Base-by-base conservation (phyloP, 306 rosid genomes). In the Gastrolobium bilobum region DNA sequence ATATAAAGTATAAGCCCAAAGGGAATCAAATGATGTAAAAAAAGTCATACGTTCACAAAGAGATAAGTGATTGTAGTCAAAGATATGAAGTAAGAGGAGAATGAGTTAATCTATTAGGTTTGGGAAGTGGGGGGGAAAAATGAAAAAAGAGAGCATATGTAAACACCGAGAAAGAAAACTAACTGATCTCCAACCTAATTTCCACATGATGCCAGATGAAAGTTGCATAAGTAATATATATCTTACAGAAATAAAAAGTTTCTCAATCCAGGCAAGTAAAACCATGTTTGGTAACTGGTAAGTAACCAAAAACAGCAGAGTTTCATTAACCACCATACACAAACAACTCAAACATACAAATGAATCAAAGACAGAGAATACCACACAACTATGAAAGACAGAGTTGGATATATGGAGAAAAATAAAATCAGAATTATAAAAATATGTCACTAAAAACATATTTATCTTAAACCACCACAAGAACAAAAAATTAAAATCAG, bases 261-360 rank as follows among this genome's bases (percentile, higher is more conserved):
- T 39, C 39, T n/a, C 40, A 59, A 47, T 52, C 37, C 53, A 35
- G 3, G 7, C 53, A 68, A 7, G 9, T 26, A 57, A 59, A 34
- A 15, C 15, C 46, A 63, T 57, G 15, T 50, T 44, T 30, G 33
- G 42, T 38, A 47, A 11, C 46, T 14, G 60, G 44, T 14, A 33
- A 9, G 63, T 35, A 47, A 62, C 61, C 6, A 7, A 31, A 66
- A 54, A 53, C 9, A 3, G 20, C 7, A 73, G 2, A 73, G 33
- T 13, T 63, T 40, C 76, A 67, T 33, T 6, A 72, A 48, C 6
- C 20, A 30, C 4, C 14, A 14, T 50, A 64, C 58, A 42, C 79
- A 53, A 10, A 71, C 29, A 72, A 50, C 62, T 63, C 20, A 71
- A 70, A 43, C 37, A 69, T 5, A 54, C 4, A 4, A 38, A 38